Conservation (phyloP, 441 rosid genomes). For the Adansonia rubrostipa region DNA sequence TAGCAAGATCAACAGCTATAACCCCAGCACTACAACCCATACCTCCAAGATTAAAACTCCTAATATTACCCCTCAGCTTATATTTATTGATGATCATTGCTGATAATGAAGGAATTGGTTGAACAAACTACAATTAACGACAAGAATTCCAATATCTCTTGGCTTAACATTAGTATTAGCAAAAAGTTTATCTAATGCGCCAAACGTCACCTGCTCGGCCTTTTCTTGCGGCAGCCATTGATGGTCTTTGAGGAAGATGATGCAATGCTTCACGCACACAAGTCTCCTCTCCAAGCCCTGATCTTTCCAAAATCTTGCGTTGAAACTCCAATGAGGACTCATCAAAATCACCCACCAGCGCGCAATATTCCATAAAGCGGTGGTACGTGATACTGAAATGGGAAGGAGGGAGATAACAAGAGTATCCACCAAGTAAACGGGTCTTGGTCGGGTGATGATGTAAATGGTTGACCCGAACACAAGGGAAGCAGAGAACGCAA, state of each 20-base stretch:
- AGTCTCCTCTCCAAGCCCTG: constrained; percentile 92
- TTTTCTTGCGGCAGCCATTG: constrained; percentile 81
- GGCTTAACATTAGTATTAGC: constrained; percentile 69
- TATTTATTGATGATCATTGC: constrained; percentile 85
- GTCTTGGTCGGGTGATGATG: constrained; percentile 69
- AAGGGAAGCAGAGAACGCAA: constrained; percentile 54
- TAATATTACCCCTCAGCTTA: constrained; percentile 76
- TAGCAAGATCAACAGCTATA: constrained; percentile 78
- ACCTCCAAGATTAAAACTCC: constrained; percentile 81
- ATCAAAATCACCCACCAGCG: constrained; percentile 59
- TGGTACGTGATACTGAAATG: constrained; percentile 46
- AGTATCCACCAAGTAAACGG: constrained; percentile 72
- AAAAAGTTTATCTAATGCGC: constrained; percentile 71
- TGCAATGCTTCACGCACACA: constrained; percentile 74
- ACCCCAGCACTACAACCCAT: constrained; percentile 99
- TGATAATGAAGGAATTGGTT: constrained; percentile 90
- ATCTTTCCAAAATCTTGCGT: constrained; percentile 71
- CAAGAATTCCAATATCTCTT: constrained; percentile 71
- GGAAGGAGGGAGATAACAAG: constrained; percentile 74
- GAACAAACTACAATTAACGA: constrained; percentile 87
- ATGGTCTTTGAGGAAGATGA: constrained; percentile 65
- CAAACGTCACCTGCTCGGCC: constrained; percentile 93
- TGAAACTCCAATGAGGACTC: constrained; percentile 78
- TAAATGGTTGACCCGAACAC: constrained; percentile 63
- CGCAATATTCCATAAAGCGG: constrained; percentile 70